Percentiles rank a stretch among this genome's conserved stretches.
These are phyloP conservation scores for Xylariaceae sp. DNA, from an alignment of 2,329 filamentous ascomycete genomes.

Conservation along the genomic window DNA sequence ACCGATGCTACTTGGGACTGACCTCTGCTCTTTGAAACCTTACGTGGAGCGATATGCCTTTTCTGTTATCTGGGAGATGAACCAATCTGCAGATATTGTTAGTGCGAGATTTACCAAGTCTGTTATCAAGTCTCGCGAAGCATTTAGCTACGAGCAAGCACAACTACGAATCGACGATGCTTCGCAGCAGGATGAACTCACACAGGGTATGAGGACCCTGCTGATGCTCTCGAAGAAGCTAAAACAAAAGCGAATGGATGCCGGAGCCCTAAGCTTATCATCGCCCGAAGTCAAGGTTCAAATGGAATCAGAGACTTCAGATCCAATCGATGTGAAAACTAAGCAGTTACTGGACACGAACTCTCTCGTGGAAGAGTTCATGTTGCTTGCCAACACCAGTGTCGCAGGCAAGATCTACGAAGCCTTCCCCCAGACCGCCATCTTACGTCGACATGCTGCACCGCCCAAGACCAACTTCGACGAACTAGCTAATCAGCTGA, in stretches of 20 bases:
- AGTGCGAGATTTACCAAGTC: constrained; percentile 92
- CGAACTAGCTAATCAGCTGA: constrained; percentile 87
- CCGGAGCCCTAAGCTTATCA: constrained; percentile 90
- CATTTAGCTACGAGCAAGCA: constrained; percentile 96
- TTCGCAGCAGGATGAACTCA: constrained; percentile 86
- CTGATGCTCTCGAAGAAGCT: constrained; percentile 90
- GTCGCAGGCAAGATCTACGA: constrained; percentile 90
- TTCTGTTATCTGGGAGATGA: constrained; percentile 86
- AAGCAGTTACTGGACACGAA: constrained; percentile 95
- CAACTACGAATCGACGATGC: constrained; percentile 91
- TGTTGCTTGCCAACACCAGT: constrained; percentile 96
- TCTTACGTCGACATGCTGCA: constrained; percentile 87
- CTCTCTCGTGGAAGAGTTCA: constrained; percentile 97
- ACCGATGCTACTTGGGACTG: constrained; percentile 91
- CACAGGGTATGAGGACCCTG: constrained; percentile 83
- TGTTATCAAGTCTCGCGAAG: constrained; percentile 93
- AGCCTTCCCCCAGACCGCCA: constrained; percentile 91
- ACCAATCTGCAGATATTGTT: constrained; percentile 81
- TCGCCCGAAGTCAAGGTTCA: constrained; percentile 98
- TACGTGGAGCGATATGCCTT: constrained; percentile 95
- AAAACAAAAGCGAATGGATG: constrained; percentile 93
- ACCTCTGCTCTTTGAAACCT: constrained; percentile 94
- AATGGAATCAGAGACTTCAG: constrained; percentile 92
- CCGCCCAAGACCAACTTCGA: constrained; percentile 97
- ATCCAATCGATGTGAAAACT: constrained; percentile 94